Percentiles rank a stretch among this genome's conserved stretches.
phyloP scores from a whole-genome alignment of 2,329 filamentous ascomycete genomes.

The Ascochyta viciae-villosae region DNA sequence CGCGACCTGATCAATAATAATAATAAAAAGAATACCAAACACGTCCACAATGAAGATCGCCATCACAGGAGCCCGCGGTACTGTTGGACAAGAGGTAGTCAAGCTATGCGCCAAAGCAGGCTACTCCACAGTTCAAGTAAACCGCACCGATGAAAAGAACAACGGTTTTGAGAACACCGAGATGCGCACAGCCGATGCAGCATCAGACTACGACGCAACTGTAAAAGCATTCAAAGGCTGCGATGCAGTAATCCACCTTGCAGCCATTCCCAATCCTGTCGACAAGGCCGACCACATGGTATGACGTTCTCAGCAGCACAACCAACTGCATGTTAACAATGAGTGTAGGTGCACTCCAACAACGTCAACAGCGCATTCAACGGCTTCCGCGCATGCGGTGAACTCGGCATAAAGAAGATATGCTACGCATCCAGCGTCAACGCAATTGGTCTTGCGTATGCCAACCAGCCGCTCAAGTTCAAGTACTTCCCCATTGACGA shows the following conservation, averaged over 20 bases:
- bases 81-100: constrained; percentile 20
- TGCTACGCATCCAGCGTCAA: constrained; percentile 51
- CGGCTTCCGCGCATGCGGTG: constrained; percentile 48
- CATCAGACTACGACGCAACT: constrained; percentile 42
- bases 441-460: constrained; percentile 49
- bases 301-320: not conserved
- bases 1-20: not conserved
- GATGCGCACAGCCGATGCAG: constrained; percentile 45
- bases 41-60: constrained; percentile 20
- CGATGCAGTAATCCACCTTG: constrained; percentile 51
- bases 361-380: constrained; percentile 51
- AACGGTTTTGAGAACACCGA: constrained; percentile 44
- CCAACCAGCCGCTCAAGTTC: constrained; percentile 45
- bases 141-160: constrained; percentile 40
- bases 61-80: constrained; percentile 24
- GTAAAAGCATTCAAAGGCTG: constrained; percentile 44
- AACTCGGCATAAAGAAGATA: constrained; percentile 45
- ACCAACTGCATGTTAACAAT: too few species aligned
- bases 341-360: constrained; percentile 44
- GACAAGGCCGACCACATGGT: constrained; percentile 36
- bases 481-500: constrained; percentile 51
- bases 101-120: constrained; percentile 42
- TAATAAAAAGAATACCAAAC: too few species aligned
- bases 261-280: constrained; percentile 48
- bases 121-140: constrained; percentile 46